phyloP scores from a whole-genome alignment of 2,329 filamentous ascomycete genomes.

The Sphaceloma murrayae region DNA sequence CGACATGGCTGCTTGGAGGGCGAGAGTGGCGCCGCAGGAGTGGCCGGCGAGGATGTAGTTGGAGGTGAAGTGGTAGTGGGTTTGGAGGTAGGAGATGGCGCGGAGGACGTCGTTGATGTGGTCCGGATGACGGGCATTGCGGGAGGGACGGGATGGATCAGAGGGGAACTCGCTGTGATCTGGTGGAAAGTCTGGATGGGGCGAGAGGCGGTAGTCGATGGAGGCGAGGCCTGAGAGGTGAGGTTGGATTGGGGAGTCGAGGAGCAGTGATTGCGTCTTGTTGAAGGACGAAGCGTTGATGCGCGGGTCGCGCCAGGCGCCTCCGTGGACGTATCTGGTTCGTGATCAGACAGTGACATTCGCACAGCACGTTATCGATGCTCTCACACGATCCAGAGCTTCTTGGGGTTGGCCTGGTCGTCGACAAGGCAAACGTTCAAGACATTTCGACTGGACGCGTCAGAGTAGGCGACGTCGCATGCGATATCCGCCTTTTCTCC shows the following conservation, averaged over 20 bases:
- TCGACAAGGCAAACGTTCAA: conserved; percentile 22
- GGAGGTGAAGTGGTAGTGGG: conserved; percentile 35
- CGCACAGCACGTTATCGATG: no score
- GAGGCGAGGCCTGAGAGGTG: conserved; percentile 54
- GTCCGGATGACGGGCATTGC: conserved; percentile 48
- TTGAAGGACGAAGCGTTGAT: conserved; percentile 31
- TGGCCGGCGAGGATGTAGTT: conserved; percentile 52
- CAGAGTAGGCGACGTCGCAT: conserved; percentile 26
- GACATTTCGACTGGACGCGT: conserved; percentile 31
- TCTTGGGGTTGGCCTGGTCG: neutral
- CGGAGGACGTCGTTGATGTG: conserved; percentile 50
- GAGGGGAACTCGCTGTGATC: conserved; percentile 39
- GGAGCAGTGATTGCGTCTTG: conserved; percentile 32
- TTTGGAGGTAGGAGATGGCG: conserved; percentile 44
- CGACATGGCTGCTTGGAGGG: conserved; percentile 50
- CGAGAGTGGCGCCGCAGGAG: conserved; percentile 54
- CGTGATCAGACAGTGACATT: conserved; percentile 19
- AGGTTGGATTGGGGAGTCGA: conserved; percentile 22
- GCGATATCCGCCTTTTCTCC: no score
- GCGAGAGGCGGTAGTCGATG: conserved; percentile 54
- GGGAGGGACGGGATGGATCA: conserved; percentile 29
- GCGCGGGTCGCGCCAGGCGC: conserved; percentile 42
- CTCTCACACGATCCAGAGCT: conserved; percentile 32
- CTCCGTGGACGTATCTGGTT: conserved; percentile 40
- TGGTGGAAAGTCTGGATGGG: conserved; percentile 34